A percentile compares a stretch with the other conserved stretches of the same genome.
Conservation (phyloP, 129 eudicot species). For the Chrysanthemum seticuspe region DNA sequence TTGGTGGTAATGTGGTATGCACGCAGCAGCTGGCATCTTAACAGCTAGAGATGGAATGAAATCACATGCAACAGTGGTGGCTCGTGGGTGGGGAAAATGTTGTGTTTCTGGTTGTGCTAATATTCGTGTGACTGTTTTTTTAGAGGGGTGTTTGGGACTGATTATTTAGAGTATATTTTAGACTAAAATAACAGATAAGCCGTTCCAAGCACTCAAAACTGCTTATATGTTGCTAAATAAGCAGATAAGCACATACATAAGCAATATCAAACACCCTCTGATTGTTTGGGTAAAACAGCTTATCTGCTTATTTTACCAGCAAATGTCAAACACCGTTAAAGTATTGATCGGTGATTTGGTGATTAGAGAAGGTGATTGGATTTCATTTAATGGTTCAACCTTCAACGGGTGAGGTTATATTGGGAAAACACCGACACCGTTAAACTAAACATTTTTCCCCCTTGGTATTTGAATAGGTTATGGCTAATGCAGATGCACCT, state of each 20-base stretch:
- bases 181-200: too few species aligned
- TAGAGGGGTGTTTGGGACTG: too few species aligned
- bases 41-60: slow-evolving; percentile 99
- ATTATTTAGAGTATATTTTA: too few species aligned
- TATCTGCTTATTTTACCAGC: too few species aligned
- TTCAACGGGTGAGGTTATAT: slow-evolving; percentile 89
- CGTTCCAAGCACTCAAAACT: too few species aligned
- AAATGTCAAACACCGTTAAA: too few species aligned
- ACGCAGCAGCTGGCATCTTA: slow-evolving; percentile 85
- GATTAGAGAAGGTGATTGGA: slow-evolving; percentile 88
- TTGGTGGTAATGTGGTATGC: slow-evolving; percentile 77
- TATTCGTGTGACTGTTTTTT: slow-evolving; percentile 50
- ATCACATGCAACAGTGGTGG: slow-evolving; percentile 99
- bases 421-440: slow-evolving; percentile 55
- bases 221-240: too few species aligned
- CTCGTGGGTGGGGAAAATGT: slow-evolving; percentile 99
- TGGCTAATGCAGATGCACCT: slow-evolving; percentile 99
- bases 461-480: slow-evolving; percentile 50
- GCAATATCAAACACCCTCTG: too few species aligned
- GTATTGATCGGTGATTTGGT: slow-evolving; percentile 49
- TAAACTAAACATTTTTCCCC: too few species aligned
- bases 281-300: too few species aligned
- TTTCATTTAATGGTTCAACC: slow-evolving; percentile 68
- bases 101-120: slow-evolving; percentile 96
- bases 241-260: too few species aligned